Conservation (phyloP, 805 yeast genomes). For the Limtongia smithiae region DNA sequence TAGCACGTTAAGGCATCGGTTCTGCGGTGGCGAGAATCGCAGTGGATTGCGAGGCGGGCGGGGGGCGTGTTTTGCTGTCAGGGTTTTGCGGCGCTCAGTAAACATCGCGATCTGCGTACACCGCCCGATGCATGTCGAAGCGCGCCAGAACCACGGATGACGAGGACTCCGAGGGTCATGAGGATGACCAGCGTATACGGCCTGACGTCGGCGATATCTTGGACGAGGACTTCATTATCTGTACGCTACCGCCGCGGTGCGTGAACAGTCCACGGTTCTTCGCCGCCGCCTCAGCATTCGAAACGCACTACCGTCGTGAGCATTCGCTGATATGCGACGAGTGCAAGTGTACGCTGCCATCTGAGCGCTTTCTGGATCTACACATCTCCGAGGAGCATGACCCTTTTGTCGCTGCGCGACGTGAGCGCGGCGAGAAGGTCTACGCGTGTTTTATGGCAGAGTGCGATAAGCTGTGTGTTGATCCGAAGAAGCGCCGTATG, state of each 20-base stretch:
- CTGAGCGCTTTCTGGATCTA: conserved; percentile 42
- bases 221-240: too few species aligned
- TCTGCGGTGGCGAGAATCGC: too few species aligned
- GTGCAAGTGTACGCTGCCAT: conserved; percentile 41
- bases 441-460: conserved; percentile 45
- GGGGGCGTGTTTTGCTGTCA: too few species aligned
- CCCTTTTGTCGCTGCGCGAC: conserved; percentile 42
- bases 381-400: conserved; percentile 55
- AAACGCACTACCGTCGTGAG: conserved; percentile 28
- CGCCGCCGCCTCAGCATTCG: conserved; percentile 24
- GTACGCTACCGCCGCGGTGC: conserved; percentile 28
- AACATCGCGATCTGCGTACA: too few species aligned
- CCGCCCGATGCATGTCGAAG: too few species aligned
- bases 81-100: too few species aligned
- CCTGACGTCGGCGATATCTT: too few species aligned
- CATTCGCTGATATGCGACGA: conserved; percentile 30
- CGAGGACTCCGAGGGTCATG: too few species aligned
- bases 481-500: conserved; percentile 43
- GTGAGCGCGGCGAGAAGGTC: conserved; percentile 42
- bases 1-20: too few species aligned
- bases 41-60: too few species aligned
- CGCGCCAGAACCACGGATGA: too few species aligned
- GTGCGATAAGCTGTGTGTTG: conserved; percentile 44
- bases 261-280: conserved; percentile 12
- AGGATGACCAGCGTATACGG: too few species aligned